A percentile compares a stretch with the other conserved stretches of the same genome.
phyloP scores from a whole-genome alignment of 208 protist genomes.

The Trypanosoma platydactyli region DNA sequence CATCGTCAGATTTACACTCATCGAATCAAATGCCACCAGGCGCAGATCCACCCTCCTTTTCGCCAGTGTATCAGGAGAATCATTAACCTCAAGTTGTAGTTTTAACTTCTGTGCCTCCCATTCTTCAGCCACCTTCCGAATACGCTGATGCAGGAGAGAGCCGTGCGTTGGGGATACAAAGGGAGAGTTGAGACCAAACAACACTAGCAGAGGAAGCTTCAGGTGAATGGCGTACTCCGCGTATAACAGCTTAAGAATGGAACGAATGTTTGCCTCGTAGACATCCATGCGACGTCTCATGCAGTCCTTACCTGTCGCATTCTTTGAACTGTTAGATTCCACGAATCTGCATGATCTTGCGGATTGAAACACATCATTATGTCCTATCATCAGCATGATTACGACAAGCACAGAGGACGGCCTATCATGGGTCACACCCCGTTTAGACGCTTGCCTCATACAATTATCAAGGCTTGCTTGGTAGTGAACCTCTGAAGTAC shows the following conservation, averaged over 20 bases:
- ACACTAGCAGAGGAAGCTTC: neutral
- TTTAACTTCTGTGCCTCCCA: neutral
- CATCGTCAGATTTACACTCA: neutral
- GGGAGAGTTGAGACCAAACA: constrained; percentile 1
- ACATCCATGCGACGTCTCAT: too few species aligned
- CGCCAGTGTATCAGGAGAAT: neutral
- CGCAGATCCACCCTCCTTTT: neutral
- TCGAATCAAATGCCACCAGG: neutral
- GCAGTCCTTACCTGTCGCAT: too few species aligned
- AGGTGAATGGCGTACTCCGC: neutral
- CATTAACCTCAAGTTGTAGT: too few species aligned
- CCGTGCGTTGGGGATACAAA: neutral
- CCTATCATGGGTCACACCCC: neutral
- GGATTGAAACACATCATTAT: constrained; percentile 2
- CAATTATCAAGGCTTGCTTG: neutral
- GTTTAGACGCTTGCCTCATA: neutral
- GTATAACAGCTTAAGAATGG: neutral
- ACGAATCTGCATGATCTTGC: too few species aligned
- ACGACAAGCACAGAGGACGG: neutral
- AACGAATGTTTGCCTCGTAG: neutral
- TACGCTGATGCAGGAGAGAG: neutral
- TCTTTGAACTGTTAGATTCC: too few species aligned
- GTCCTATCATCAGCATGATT: neutral
- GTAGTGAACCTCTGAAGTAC: neutral
- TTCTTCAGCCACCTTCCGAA: neutral